These are phyloP conservation scores for Neurospora crassa DNA, from an alignment of 2,329 filamentous ascomycete genomes.

Conservation along the genomic window DNA sequence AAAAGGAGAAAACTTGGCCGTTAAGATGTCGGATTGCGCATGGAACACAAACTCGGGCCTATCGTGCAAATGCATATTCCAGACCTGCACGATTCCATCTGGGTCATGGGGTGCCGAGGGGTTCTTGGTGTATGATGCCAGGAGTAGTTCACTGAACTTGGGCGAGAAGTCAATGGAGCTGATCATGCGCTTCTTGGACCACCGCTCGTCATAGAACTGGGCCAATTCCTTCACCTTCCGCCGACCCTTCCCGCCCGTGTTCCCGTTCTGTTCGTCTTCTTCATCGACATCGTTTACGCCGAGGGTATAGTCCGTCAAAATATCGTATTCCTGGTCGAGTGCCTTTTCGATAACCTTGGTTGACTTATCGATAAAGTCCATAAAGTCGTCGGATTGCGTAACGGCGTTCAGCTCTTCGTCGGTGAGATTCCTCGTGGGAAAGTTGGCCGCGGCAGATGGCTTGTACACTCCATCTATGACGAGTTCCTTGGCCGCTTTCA, in stretches of 20 bases:
- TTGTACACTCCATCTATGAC: slow-evolving; percentile 41
- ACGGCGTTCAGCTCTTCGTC: slow-evolving; percentile 83
- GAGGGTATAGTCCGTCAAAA: slow-evolving; percentile 86
- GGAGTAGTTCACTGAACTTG: slow-evolving; percentile 85
- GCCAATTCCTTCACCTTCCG: slow-evolving; percentile 76
- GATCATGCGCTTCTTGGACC: slow-evolving; percentile 97
- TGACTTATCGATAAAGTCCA: slow-evolving; percentile 89
- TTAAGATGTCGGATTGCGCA: slow-evolving; percentile 88
- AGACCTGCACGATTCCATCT: slow-evolving; percentile 87
- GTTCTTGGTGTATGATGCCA: slow-evolving; percentile 96
- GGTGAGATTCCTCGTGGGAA: slow-evolving; percentile 70
- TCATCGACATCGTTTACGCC: slow-evolving; percentile 68
- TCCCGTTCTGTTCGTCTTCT: slow-evolving; percentile 69
- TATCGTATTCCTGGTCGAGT: slow-evolving; percentile 91
- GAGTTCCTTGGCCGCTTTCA: slow-evolving; percentile 61
- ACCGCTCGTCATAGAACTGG: slow-evolving; percentile 90
- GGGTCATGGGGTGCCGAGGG: slow-evolving; percentile 89
- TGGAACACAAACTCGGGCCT: slow-evolving; percentile 95
- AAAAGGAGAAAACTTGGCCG: slow-evolving; percentile 96
- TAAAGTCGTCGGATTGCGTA: slow-evolving; percentile 83
- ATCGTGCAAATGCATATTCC: slow-evolving; percentile 92
- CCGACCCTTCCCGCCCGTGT: slow-evolving; percentile 60
- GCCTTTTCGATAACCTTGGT: slow-evolving; percentile 96
- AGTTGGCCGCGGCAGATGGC: slow-evolving; percentile 40
- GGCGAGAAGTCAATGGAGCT: slow-evolving; percentile 92